Evolutionary conservation across 2,329 filamentous ascomycete species (phyloP), one percentile per base, ranked within the genome.

Genomic region (Myotisia sp.): DNA sequence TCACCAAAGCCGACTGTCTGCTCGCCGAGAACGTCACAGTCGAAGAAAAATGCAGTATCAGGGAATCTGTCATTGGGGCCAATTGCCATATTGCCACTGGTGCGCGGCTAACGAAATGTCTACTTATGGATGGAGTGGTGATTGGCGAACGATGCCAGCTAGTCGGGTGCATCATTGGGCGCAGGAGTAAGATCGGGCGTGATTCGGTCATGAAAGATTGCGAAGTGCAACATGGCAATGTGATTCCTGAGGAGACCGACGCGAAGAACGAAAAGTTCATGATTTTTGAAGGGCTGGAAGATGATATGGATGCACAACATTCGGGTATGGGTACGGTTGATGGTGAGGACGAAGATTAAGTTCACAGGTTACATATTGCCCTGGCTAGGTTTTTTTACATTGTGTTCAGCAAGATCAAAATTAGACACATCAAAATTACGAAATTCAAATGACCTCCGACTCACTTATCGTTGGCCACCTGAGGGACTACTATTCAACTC

Each of bases 91-190:
- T 98, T 43, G 76, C 77, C 42, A 76, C 79, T 45, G 84, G 85
- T n/a, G 84, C 80, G 19, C 81, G 86, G 44, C 60, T 98, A 28
- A 76, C 75, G n/a, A 73, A 86, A 43, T 95, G 87, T 56, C 59
- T 95, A 30, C 62, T 95, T 13, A 94, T 95, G 84, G 87, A 95
- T 40, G 83, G 83, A 3, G 86, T 82, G 1, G 76, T 82, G 5
- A 70, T 98, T 8, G 86, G 83, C 9, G 80, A 83, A 47, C 78
- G 79, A 27, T 86, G 79, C 50, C 84, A 84, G 54, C 64, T 95
- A 33, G 90, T 81, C 1, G 81, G 82, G 14, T 94, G 86, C 50
- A 81, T 95, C 20, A 60, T 95, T 26, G 90, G 90, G 3, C 74
- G 78, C 49, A 64, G 83, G 41, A 80, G 78, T 44, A 76, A 79